Conservation (phyloP, 305 asterid species). For the Fraxinus paxiana region DNA sequence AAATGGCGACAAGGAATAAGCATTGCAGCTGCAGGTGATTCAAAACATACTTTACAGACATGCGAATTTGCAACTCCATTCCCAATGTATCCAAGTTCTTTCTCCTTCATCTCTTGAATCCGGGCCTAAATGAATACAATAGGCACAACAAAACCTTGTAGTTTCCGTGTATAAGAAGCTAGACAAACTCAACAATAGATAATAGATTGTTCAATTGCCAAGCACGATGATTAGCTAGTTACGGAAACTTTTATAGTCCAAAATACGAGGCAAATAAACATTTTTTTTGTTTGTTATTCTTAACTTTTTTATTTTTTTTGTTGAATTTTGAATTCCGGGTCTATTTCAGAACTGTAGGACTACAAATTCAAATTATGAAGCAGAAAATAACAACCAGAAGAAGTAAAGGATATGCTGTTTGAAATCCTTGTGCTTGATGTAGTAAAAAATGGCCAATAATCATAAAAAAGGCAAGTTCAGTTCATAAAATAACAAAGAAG, state of each 20-base stretch:
- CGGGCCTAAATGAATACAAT: slow-evolving; percentile 54
- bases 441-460: not conserved
- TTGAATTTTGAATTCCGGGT: not conserved
- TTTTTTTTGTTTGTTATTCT: not conserved
- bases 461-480: not conserved
- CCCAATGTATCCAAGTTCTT: slow-evolving; percentile 63
- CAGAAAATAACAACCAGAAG: not conserved
- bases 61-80: slow-evolving; percentile 78
- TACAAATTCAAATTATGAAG: not conserved
- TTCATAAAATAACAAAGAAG: not conserved
- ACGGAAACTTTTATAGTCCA: not conserved
- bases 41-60: slow-evolving; percentile 90
- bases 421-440: not conserved
- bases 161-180: not conserved
- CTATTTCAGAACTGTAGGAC: not conserved
- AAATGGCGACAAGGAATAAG: slow-evolving; percentile 98
- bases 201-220: not conserved
- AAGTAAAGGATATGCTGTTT: not conserved
- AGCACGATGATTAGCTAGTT: not conserved
- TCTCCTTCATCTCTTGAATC: slow-evolving; percentile 93
- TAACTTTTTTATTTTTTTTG: not conserved
- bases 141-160: slow-evolving; percentile 10
- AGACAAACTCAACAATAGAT: not conserved
- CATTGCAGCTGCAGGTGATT: slow-evolving; percentile 85
- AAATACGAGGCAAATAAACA: not conserved